Percentiles rank a stretch among this genome's conserved stretches.
phyloP scores from a whole-genome alignment of 2,329 filamentous ascomycete genomes.

The Colletotrichum australisinense region DNA sequence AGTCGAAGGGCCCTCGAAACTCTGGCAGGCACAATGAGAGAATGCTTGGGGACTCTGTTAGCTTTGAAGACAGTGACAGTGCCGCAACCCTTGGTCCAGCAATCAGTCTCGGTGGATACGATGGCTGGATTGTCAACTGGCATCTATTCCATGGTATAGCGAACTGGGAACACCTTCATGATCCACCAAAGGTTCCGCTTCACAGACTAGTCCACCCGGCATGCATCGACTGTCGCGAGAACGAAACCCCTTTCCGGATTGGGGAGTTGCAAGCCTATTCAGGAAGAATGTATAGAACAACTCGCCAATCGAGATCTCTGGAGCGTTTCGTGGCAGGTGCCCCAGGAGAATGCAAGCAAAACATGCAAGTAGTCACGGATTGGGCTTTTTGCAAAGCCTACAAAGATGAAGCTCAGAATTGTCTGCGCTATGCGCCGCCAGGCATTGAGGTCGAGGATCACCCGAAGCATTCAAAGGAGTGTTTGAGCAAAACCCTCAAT shows the following conservation, averaged over 20 bases:
- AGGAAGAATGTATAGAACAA: background rate
- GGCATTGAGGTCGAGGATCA: slow-evolving; percentile 4
- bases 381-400: slow-evolving; percentile 3
- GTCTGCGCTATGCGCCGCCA: background rate
- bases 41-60: slow-evolving; percentile 10
- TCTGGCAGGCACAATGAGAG: background rate
- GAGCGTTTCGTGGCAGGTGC: background rate
- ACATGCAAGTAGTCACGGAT: background rate
- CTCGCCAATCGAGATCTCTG: background rate
- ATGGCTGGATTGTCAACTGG: slow-evolving; percentile 1
- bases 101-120: background rate
- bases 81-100: slow-evolving; percentile 8
- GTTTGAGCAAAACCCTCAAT: background rate
- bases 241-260: no score
- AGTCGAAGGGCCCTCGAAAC: background rate
- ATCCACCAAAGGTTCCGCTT: no score
- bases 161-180: no score
- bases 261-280: background rate
- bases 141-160: slow-evolving; percentile 9
- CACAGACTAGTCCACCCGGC: no score
- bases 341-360: background rate
- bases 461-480: no score
- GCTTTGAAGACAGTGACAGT: background rate
- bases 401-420: background rate
- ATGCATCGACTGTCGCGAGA: no score